phyloP scores from a whole-genome alignment of 495 filamentous ascomycete species.

The Neurospora sp. region DNA sequence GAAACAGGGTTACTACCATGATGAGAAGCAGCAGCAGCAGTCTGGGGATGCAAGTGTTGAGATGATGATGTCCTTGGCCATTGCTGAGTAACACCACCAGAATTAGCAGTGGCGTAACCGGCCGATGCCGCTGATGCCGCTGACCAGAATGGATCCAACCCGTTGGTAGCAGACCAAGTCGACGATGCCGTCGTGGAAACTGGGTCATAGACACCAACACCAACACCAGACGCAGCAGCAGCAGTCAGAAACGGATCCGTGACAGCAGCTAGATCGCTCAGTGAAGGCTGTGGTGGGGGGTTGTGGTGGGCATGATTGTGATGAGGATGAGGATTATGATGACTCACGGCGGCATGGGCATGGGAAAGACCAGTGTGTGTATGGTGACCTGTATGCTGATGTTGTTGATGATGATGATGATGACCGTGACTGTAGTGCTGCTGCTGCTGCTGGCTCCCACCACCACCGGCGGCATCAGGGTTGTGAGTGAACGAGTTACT shows the following conservation, averaged over 20 bases:
- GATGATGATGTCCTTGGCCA: neutral
- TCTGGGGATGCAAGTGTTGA: neutral
- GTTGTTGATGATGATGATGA: neutral
- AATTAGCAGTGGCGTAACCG: neutral
- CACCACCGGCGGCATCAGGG: constrained; percentile 10
- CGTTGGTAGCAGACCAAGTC: neutral
- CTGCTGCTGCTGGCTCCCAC: neutral
- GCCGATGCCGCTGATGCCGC: neutral
- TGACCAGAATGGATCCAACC: neutral
- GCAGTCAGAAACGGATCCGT: constrained; percentile 16
- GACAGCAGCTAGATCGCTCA: constrained; percentile 6
- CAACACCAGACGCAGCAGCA: neutral
- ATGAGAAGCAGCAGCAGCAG: neutral
- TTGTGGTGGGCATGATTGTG: neutral
- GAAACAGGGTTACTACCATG: neutral
- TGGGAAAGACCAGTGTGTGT: neutral
- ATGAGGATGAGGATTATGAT: neutral
- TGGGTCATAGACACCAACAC: neutral
- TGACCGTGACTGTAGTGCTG: neutral
- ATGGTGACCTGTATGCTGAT: neutral
- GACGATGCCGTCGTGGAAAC: neutral
- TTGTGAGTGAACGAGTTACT: constrained; percentile 13
- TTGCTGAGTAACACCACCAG: neutral
- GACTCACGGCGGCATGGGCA: neutral
- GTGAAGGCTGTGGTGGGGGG: neutral